Percentiles rank a stretch among this genome's conserved stretches.
Conservation (phyloP, 2,329 filamentous ascomycete species). For the Talaromyces rugulosus region DNA sequence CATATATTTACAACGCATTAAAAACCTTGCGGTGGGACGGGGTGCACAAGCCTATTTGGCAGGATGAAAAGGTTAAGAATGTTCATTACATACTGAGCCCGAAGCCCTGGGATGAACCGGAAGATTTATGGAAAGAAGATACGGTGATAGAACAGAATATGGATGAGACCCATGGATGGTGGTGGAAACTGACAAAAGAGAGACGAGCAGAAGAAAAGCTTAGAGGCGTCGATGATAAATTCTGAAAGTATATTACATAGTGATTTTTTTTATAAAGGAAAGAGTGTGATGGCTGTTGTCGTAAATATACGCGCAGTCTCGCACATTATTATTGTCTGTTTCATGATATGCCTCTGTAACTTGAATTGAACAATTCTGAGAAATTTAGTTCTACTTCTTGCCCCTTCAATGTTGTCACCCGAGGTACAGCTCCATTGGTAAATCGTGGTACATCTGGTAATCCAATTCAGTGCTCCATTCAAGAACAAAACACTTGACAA, state of each 20-base stretch:
- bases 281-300: no score
- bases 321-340: no score
- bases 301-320: no score
- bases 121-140: neutral
- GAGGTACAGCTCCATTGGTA: no score
- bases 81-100: slow-evolving; percentile 59
- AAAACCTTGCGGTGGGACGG: slow-evolving; percentile 55
- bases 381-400: no score
- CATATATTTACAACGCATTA: slow-evolving; percentile 59
- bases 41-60: slow-evolving; percentile 58
- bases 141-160: neutral
- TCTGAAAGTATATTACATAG: neutral
- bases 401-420: no score
- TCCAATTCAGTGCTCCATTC: no score
- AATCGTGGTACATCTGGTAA: no score
- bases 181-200: slow-evolving; percentile 5
- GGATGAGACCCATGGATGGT: slow-evolving; percentile 8
- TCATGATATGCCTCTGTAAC: no score
- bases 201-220: neutral
- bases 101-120: slow-evolving; percentile 59
- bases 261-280: no score
- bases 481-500: no score
- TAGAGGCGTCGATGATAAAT: slow-evolving; percentile 7
- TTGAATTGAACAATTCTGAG: no score
- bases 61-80: slow-evolving; percentile 58